Conservation (phyloP, 1,139 yeast genomes). For the Pichia cactophila region DNA sequence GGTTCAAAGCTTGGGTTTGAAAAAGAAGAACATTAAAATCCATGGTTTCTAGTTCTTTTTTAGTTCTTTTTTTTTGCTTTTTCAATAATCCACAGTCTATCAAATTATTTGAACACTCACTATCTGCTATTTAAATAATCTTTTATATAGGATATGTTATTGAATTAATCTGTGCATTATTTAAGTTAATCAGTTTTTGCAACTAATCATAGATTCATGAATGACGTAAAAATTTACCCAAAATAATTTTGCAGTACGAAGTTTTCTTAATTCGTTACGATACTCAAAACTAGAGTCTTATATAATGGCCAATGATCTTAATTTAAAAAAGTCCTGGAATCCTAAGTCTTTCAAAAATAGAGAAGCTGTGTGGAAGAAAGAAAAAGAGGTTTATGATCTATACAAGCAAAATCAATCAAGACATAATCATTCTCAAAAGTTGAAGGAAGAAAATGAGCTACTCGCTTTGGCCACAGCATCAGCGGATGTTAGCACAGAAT, state of each 20-base stretch:
- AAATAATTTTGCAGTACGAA: no score
- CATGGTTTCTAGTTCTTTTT: conserved; percentile 71
- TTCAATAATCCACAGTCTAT: not conserved
- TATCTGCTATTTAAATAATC: not conserved
- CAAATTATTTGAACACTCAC: no score
- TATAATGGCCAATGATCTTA: conserved; percentile 68
- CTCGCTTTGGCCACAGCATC: conserved; percentile 32
- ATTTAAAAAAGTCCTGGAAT: conserved; percentile 92
- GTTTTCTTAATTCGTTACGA: no score
- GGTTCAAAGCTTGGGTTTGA: conserved; percentile 78
- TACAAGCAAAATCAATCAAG: conserved; percentile 58
- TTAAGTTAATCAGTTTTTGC: no score
- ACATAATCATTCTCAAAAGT: conserved; percentile 50
- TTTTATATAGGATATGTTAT: not conserved
- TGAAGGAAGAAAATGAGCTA: conserved; percentile 56
- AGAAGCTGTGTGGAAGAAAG: conserved; percentile 77
- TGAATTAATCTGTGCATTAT: not conserved
- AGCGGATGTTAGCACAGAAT: not conserved
- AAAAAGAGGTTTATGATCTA: conserved; percentile 71
- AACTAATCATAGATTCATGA: no score
- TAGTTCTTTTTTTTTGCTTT: not conserved
- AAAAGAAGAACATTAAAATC: conserved; percentile 94
- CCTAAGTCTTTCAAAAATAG: conserved; percentile 83
- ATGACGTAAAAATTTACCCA: no score
- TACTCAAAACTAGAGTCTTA: no score